phyloP scores from a whole-genome alignment of 2,329 filamentous ascomycete species.

The Escovopsis weberi region DNA sequence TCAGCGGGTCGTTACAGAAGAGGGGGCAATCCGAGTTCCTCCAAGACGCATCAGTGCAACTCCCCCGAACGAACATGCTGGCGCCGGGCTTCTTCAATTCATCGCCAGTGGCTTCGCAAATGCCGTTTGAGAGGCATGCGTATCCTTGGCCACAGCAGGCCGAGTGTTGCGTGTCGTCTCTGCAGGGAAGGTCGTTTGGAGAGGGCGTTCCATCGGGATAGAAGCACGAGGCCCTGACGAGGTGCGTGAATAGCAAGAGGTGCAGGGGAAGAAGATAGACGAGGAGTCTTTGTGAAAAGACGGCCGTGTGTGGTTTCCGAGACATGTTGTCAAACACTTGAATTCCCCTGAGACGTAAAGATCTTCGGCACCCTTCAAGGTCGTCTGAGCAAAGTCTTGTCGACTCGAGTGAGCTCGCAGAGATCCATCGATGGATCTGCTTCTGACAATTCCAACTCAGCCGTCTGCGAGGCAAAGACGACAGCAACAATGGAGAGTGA shows the following conservation, averaged over 20 bases:
- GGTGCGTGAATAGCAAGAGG: not conserved
- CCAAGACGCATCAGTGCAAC: slow-evolving; percentile 21
- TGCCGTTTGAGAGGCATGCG: slow-evolving; percentile 20
- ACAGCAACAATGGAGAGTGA: no score
- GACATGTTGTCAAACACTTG: no score
- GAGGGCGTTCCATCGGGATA: slow-evolving; percentile 17
- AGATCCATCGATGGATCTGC: no score
- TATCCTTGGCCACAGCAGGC: slow-evolving; percentile 22
- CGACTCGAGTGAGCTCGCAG: no score
- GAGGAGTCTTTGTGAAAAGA: no score
- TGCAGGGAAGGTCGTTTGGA: slow-evolving; percentile 17
- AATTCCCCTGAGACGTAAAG: no score
- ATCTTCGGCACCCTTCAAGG: no score
- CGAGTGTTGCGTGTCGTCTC: slow-evolving; percentile 12
- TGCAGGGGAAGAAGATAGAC: not conserved
- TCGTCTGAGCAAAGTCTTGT: no score
- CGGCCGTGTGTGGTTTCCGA: no score
- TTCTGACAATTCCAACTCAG: no score
- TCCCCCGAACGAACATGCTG: slow-evolving; percentile 16
- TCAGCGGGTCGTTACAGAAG: slow-evolving; percentile 14
- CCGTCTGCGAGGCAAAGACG: no score
- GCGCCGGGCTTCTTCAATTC: slow-evolving; percentile 10
- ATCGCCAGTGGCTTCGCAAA: slow-evolving; percentile 17
- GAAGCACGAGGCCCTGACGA: slow-evolving; percentile 12
- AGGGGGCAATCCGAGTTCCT: slow-evolving; percentile 16